phyloP scores from a whole-genome alignment of 441 rosid genomes.

The Aleurites moluccanus region DNA sequence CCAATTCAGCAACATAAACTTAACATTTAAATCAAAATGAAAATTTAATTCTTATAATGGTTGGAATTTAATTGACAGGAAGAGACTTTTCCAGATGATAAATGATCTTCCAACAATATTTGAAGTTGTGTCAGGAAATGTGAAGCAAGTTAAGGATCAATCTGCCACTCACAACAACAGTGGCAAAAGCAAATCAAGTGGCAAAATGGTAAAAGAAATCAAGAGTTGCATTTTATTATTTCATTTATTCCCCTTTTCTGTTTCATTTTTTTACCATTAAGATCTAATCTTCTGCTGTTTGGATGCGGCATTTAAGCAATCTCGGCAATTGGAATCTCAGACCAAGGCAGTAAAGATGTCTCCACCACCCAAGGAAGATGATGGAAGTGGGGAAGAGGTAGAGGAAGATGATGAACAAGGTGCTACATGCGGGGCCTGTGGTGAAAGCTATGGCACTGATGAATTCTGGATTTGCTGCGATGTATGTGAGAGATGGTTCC shows the following conservation, averaged over 20 bases:
- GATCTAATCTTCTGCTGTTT: slow-evolving; percentile 17
- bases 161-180: slow-evolving; percentile 55
- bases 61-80: slow-evolving; percentile 48
- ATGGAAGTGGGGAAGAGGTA: slow-evolving; percentile 83
- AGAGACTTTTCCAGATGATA: slow-evolving; percentile 90
- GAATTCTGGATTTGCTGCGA: slow-evolving; percentile 98
- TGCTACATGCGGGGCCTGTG: slow-evolving; percentile 91
- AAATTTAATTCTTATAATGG: slow-evolving; percentile 18
- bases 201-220: slow-evolving; percentile 51
- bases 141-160: slow-evolving; percentile 69
- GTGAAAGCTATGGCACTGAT: slow-evolving; percentile 79
- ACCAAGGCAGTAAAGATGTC: slow-evolving; percentile 50
- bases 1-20: neutral
- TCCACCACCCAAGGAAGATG: slow-evolving; percentile 65
- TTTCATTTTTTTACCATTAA: neutral
- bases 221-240: neutral
- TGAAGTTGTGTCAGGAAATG: slow-evolving; percentile 79
- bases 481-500: slow-evolving; percentile 92
- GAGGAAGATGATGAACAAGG: slow-evolving; percentile 91
- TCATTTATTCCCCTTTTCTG: neutral
- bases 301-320: slow-evolving; percentile 36
- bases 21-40: neutral
- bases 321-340: slow-evolving; percentile 56
- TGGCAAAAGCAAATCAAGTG: slow-evolving; percentile 69
- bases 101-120: slow-evolving; percentile 80